These are phyloP conservation scores for Drechmeria coniospora DNA, from an alignment of 2,329 filamentous ascomycete genomes.

Conservation along the genomic window DNA sequence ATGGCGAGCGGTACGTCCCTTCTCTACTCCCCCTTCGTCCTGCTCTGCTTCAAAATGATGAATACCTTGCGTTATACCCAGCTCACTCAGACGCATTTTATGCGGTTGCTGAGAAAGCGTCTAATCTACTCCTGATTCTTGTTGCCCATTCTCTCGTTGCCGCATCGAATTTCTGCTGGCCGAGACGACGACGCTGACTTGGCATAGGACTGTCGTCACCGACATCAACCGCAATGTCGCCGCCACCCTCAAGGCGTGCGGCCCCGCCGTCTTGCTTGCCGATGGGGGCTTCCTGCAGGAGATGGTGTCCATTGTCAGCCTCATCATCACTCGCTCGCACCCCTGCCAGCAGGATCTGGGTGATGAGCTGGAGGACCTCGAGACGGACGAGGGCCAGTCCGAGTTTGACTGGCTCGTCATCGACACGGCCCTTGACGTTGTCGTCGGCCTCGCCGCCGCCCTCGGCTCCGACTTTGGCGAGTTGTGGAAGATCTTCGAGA, in stretches of 20 bases:
- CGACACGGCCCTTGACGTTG: conserved; percentile 82
- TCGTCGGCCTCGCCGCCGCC: conserved; percentile 69
- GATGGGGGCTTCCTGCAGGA: conserved; percentile 55
- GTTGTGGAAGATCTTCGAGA: conserved; percentile 93
- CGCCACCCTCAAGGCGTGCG: conserved; percentile 78
- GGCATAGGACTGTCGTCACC: conserved; percentile 65
- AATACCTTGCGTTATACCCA: conserved; percentile 88
- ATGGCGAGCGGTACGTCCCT: conserved; percentile 75
- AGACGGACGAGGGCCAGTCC: conserved; percentile 61
- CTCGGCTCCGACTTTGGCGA: conserved; percentile 70
- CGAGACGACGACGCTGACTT: conserved; percentile 29
- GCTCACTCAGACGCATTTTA: conserved; percentile 95
- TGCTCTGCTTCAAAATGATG: conserved; percentile 48
- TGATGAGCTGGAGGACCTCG: conserved; percentile 61
- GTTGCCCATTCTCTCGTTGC: conserved; percentile 1
- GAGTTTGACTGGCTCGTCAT: conserved; percentile 97
- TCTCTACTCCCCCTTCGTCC: conserved; percentile 6
- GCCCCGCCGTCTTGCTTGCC: conserved; percentile 67
- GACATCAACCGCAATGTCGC: conserved; percentile 92
- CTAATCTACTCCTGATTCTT: conserved; percentile 23
- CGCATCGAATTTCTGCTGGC: neutral
- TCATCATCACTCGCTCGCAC: conserved; percentile 80
- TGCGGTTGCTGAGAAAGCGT: conserved; percentile 81
- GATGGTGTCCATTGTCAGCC: conserved; percentile 57
- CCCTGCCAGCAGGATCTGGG: conserved; percentile 84